phyloP scores from a whole-genome alignment of 768 basidiomycete species.

The Cantharellus cinnabarinus region DNA sequence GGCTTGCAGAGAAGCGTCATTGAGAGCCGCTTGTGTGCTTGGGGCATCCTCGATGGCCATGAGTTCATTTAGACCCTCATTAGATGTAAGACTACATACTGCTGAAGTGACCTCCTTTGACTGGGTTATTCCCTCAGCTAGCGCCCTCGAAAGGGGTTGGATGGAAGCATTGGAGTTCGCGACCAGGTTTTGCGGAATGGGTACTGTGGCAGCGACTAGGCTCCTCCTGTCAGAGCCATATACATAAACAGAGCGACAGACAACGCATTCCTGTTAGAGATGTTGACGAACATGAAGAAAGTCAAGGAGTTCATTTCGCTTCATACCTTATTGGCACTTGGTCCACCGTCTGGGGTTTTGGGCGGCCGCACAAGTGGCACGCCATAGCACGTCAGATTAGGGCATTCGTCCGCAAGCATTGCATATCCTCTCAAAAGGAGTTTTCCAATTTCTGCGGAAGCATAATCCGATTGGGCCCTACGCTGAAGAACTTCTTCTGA shows the following conservation, averaged over 20 bases:
- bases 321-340: conserved; percentile 32
- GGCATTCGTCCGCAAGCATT: conserved; percentile 77
- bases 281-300: background rate
- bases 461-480: conserved; percentile 61
- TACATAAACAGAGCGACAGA: conserved; percentile 44
- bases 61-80: no score
- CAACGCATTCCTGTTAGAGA: conserved; percentile 46
- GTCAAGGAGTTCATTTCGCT: no score
- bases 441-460: conserved; percentile 61
- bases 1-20: no score
- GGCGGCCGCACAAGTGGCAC: conserved; percentile 71
- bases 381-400: conserved; percentile 46
- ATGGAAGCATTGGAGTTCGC: no score
- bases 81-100: no score
- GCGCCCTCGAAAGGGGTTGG: no score
- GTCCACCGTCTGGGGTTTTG: conserved; percentile 24
- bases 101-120: no score
- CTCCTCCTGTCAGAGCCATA: conserved; percentile 14
- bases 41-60: no score
- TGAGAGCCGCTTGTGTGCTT: no score
- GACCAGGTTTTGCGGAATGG: no score
- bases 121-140: no score
- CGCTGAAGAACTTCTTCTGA: conserved; percentile 44
- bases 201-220: background rate
- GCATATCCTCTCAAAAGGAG: conserved; percentile 67